These are phyloP conservation scores for Kwoniella botswanensis DNA, from an alignment of 768 basidiomycete species.

Conservation along the genomic window DNA sequence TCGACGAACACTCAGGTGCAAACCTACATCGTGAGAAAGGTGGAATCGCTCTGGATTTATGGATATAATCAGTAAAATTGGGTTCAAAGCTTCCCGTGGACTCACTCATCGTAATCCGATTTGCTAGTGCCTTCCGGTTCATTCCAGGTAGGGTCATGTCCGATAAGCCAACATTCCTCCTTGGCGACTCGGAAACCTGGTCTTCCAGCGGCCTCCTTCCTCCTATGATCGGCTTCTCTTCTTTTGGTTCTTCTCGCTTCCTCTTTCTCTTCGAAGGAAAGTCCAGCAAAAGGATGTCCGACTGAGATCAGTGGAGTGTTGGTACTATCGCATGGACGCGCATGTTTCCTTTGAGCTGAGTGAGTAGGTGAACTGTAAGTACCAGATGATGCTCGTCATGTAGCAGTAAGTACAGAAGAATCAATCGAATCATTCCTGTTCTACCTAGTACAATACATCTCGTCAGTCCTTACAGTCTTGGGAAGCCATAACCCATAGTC, in stretches of 20 bases:
- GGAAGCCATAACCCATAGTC: constrained; percentile 7
- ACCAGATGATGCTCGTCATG: too few relatives aligned
- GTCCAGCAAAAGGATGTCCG: constrained; percentile 9
- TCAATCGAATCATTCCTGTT: too few relatives aligned
- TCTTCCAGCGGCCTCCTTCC: constrained; percentile 2
- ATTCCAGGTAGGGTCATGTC: constrained; percentile 31
- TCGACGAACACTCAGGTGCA: not conserved
- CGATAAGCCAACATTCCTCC: constrained; percentile 44
- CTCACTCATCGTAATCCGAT: constrained; percentile 36
- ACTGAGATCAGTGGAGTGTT: not conserved
- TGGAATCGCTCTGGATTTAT: constrained; percentile 30
- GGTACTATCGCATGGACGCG: not conserved
- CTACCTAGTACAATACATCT: too few relatives aligned
- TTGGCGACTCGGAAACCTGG: constrained; percentile 14
- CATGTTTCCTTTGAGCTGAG: not conserved
- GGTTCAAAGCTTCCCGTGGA: not conserved
- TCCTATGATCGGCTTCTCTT: not conserved
- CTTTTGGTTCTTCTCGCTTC: constrained; percentile 2
- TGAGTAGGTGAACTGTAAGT: not conserved
- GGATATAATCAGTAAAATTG: not conserved
- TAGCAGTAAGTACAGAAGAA: too few relatives aligned
- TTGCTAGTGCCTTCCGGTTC: constrained; percentile 42
- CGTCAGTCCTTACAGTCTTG: not conserved
- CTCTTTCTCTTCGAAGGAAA: constrained; percentile 13
- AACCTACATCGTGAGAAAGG: constrained; percentile 44